phyloP scores from a whole-genome alignment of 345 rosid genomes.

The Cardamine resedifolia region DNA sequence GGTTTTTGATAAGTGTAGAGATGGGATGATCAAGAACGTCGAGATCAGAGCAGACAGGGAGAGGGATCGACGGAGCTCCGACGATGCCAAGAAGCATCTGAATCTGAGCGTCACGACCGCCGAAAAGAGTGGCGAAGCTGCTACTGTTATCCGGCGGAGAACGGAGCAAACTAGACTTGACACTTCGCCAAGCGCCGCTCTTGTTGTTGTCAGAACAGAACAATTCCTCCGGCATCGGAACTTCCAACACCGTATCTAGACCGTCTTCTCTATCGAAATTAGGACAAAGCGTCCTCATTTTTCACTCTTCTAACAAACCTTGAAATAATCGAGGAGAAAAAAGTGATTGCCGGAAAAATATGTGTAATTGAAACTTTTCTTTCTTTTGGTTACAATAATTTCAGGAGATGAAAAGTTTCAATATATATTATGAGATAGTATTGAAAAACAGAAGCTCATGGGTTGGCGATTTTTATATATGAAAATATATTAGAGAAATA shows the following conservation, averaged over 20 bases:
- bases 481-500: slow-evolving; percentile 12
- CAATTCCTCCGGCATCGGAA: slow-evolving; percentile 84
- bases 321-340: background rate
- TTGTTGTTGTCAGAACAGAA: slow-evolving; percentile 44
- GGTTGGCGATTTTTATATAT: slow-evolving; percentile 19
- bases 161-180: slow-evolving; percentile 39
- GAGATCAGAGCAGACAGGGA: slow-evolving; percentile 18
- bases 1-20: slow-evolving; percentile 40
- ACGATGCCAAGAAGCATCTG: slow-evolving; percentile 44
- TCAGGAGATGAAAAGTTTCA: slow-evolving; percentile 6
- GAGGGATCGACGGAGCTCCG: slow-evolving; percentile 41
- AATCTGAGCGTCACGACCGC: slow-evolving; percentile 40
- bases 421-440: slow-evolving; percentile 12
- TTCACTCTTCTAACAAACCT: slow-evolving; percentile 13
- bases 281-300: slow-evolving; percentile 85
- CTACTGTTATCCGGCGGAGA: slow-evolving; percentile 34
- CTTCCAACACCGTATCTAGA: slow-evolving; percentile 83
- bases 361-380: background rate
- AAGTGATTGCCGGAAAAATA: background rate
- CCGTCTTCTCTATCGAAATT: slow-evolving; percentile 77
- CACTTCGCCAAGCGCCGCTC: slow-evolving; percentile 37
- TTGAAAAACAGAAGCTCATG: slow-evolving; percentile 25
- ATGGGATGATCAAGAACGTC: slow-evolving; percentile 38
- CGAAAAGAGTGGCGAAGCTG: slow-evolving; percentile 23
- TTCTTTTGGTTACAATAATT: slow-evolving; percentile 12